Evolutionary conservation across 2,329 filamentous ascomycete genomes (phyloP), one percentile per base, ranked within the genome.

Genomic region (Orbilia blumenaviensis): DNA sequence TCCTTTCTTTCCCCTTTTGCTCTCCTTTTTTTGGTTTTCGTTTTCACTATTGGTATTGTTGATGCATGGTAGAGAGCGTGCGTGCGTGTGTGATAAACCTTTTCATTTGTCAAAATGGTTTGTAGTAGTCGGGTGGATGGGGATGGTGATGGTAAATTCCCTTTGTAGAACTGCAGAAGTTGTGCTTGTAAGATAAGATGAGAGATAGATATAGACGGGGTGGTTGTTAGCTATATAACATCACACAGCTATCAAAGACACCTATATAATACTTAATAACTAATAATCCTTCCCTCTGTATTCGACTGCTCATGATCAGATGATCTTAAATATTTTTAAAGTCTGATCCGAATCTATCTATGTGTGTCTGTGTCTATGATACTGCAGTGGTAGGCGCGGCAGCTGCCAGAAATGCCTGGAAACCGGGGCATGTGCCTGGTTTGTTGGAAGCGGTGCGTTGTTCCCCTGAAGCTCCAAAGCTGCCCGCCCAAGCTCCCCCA

Each of bases 11-110:
- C 32, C 25, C 36, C 23, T 1, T 16, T 23, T 25, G 10, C 23
- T 42, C 21, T 46, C n/a, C 16, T 48, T 25, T 2, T 66, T 41
- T 44, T 41, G 12, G 12, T 25, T 46, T 18, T 50, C 56, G 25
- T 38, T 50, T 34, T 44, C 32, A 5, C 25, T 27, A 21, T n/a
- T n/a, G 23, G 42, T 14, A 23, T 10, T 25, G 6, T 42, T 63
- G n/a, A 44, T 44, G 52, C 60, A 63, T 72, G 23, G 67, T 72
- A 58, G 60, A 72, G 67, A 48, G 61, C 61, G 61, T 16, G 54
- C 41, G 54, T 62, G 61, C 61, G 61, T 16, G 54, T 60, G 54
- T 62, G 56, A 62, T 69, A 44, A 23, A 61, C 14, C 21, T n/a
- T 68, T 61, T 68, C 54, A 48, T 72, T 64, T 66, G 34, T 72